A percentile compares a stretch with the other conserved stretches of the same genome.
These are phyloP conservation scores for Cordyceps javanica DNA, from an alignment of 2,329 filamentous ascomycete species.

Conservation along the genomic window DNA sequence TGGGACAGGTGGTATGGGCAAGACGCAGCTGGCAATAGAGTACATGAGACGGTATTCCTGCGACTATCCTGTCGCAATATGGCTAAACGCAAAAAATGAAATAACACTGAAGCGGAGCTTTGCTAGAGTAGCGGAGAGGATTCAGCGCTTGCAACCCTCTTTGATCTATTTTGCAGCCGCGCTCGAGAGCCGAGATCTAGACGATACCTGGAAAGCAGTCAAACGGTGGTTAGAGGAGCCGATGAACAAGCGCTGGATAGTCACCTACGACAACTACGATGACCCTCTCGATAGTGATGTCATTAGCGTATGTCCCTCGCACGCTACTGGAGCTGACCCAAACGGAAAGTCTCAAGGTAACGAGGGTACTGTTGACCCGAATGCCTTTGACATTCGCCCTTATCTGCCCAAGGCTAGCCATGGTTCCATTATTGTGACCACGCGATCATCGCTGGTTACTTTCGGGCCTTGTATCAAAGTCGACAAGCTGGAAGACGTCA, in stretches of 20 bases:
- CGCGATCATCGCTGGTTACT: conserved; percentile 27
- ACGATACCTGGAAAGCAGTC: conserved; percentile 26
- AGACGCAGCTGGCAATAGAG: conserved; percentile 36
- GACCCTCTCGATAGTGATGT: too few species aligned
- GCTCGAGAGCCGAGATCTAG: conserved; percentile 19
- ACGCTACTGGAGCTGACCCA: conserved; percentile 21
- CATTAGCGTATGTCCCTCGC: too few species aligned
- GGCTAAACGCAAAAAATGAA: conserved; percentile 35
- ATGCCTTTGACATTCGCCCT: conserved; percentile 25
- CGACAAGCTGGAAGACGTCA: too few species aligned
- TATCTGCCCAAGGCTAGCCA: conserved; percentile 29
- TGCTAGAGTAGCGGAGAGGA: conserved; percentile 22
- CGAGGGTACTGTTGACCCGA: not conserved
- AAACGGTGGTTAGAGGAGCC: conserved; percentile 30
- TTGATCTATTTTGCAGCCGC: conserved; percentile 19
- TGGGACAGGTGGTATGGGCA: conserved; percentile 38
- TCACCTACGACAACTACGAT: conserved; percentile 37
- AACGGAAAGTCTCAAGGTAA: not conserved
- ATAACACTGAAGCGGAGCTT: conserved; percentile 31
- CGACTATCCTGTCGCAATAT: conserved; percentile 35
- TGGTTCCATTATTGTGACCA: conserved; percentile 37
- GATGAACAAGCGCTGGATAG: conserved; percentile 32
- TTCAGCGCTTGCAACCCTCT: conserved; percentile 22
- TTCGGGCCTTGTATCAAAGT: too few species aligned
- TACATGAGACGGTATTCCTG: conserved; percentile 28